A percentile compares a stretch with the other conserved stretches of the same genome.
Conservation (phyloP, 345 rosid genomes). For the Camelina hispida region DNA sequence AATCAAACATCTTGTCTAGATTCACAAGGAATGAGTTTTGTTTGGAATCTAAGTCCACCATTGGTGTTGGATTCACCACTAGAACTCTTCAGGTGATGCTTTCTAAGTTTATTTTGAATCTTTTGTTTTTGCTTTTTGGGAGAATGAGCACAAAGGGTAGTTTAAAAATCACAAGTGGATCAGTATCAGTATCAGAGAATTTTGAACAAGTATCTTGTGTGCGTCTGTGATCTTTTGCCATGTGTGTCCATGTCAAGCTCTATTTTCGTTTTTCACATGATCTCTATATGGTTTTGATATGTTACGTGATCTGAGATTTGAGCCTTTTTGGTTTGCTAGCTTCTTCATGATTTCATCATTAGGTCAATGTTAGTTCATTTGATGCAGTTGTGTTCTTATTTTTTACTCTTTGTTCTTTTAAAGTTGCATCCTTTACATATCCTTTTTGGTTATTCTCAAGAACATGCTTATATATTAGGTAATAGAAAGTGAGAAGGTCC, state of each 20-base stretch:
- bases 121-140: background rate
- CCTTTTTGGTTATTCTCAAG: background rate
- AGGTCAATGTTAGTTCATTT: no score
- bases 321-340: constrained; percentile 10
- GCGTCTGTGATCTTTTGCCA: constrained; percentile 6
- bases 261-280: constrained; percentile 12
- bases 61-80: constrained; percentile 46
- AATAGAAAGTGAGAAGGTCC: constrained; percentile 9
- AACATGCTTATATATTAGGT: constrained; percentile 4
- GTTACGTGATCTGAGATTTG: constrained; percentile 5
- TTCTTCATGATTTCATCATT: constrained; percentile 9
- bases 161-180: background rate
- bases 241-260: constrained; percentile 15
- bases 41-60: constrained; percentile 45
- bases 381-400: constrained; percentile 6
- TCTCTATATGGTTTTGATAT: constrained; percentile 6
- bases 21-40: constrained; percentile 44
- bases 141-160: background rate
- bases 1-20: constrained; percentile 44
- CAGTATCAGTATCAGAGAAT: constrained; percentile 7
- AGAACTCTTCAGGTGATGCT: constrained; percentile 44
- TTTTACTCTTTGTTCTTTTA: background rate
- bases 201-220: constrained; percentile 2
- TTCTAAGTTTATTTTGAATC: background rate
- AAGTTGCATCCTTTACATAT: constrained; percentile 16